Conservation (phyloP, 129 eudicot species). For the Ambrosia artemisiifolia region DNA sequence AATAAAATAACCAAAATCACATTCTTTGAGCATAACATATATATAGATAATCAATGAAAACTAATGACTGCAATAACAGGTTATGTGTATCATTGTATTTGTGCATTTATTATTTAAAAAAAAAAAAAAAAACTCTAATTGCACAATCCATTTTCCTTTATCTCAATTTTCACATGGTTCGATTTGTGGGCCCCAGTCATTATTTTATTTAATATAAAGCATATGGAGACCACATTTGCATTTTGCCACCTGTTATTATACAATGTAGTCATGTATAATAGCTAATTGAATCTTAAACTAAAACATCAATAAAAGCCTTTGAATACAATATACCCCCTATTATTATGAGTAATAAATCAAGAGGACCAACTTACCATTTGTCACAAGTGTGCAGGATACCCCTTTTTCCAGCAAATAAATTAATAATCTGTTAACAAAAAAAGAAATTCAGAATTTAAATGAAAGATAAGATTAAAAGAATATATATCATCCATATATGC, state of each 20-base stretch:
- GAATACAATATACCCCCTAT: not conserved
- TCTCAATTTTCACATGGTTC: not conserved
- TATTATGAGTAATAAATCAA: not conserved
- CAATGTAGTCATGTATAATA: no score
- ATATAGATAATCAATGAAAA: conserved; percentile 4
- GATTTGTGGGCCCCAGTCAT: conserved; percentile 4
- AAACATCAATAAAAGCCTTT: not conserved
- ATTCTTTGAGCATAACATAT: not conserved
- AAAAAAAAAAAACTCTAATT: not conserved
- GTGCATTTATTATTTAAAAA: not conserved
- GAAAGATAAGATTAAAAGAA: not conserved
- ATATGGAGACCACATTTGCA: not conserved
- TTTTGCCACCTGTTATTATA: not conserved
- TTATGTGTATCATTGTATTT: not conserved
- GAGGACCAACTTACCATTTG: conserved; percentile 21
- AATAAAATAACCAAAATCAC: not conserved
- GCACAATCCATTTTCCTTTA: not conserved
- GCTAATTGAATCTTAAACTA: conserved; percentile 7
- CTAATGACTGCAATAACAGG: not conserved
- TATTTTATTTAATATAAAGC: not conserved
- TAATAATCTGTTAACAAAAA: conserved; percentile 9
- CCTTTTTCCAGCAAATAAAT: conserved; percentile 17
- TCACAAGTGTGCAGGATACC: conserved; percentile 9
- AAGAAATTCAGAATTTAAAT: not conserved
- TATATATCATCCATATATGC: not conserved